Evolutionary conservation across 1,139 yeast species (phyloP).

Genomic region (Blastobotrys apis): DNA sequence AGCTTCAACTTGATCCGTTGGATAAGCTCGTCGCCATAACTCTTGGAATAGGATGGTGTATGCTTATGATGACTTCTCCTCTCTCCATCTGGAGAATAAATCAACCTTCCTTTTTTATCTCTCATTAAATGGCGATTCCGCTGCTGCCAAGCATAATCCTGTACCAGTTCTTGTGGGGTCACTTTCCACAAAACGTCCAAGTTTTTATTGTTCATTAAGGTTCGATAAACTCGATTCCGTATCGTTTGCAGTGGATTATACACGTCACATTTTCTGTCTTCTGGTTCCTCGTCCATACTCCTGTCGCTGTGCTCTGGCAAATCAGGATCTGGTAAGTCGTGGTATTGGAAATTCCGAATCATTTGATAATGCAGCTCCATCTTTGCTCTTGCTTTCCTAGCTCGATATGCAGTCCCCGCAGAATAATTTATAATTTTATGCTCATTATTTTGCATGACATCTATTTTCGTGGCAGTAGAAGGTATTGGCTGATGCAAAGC

Average conservation of each 20-base stretch:
- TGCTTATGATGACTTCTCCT: not conserved
- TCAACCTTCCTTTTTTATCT: constrained; percentile 24
- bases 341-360: constrained; percentile 40
- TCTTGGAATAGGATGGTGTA: constrained; percentile 8
- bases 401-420: constrained; percentile 43
- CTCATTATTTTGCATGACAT: not conserved
- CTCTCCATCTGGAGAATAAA: not conserved
- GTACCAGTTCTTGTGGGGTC: constrained; percentile 56
- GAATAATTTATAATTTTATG: constrained; percentile 21
- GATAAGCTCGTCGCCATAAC: constrained; percentile 21
- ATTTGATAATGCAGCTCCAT: constrained; percentile 50
- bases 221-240: constrained; percentile 49
- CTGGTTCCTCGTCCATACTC: constrained; percentile 4
- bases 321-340: constrained; percentile 10
- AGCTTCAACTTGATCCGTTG: constrained; percentile 21
- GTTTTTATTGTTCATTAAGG: constrained; percentile 19
- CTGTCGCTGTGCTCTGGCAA: not conserved
- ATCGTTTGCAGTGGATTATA: constrained; percentile 81
- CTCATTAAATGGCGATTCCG: constrained; percentile 60
- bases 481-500: not conserved
- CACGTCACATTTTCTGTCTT: constrained; percentile 21
- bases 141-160: constrained; percentile 63
- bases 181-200: constrained; percentile 57
- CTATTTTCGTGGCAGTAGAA: not conserved
- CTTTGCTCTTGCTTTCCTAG: constrained; percentile 50